These are phyloP conservation scores for Tarenaya hassleriana DNA, from an alignment of 345 rosid genomes.

Conservation along the genomic window DNA sequence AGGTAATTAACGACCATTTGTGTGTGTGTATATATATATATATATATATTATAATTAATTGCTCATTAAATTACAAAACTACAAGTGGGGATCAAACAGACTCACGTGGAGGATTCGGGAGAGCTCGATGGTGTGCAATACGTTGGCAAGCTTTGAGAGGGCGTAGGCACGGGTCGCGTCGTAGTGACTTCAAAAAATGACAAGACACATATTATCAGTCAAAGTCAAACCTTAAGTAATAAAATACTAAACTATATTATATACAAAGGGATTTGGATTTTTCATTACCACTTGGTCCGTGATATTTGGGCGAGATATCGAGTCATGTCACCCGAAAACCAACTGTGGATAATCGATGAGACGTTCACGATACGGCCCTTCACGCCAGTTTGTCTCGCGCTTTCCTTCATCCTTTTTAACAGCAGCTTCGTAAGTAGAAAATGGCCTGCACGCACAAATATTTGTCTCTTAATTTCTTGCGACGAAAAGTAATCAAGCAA, in stretches of 20 bases:
- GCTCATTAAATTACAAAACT: background rate
- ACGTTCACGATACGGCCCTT: slow-evolving; percentile 88
- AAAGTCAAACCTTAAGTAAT: no score
- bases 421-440: slow-evolving; percentile 71
- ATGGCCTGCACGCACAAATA: slow-evolving; percentile 40
- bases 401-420: slow-evolving; percentile 56
- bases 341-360: slow-evolving; percentile 64
- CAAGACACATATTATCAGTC: background rate
- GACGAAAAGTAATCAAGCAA: background rate
- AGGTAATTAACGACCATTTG: no score
- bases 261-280: no score
- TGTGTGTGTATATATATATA: no score
- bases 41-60: background rate
- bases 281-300: slow-evolving; percentile 50
- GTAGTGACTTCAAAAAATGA: slow-evolving; percentile 43
- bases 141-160: slow-evolving; percentile 90
- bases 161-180: slow-evolving; percentile 93
- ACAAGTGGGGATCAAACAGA: no score
- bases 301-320: slow-evolving; percentile 63
- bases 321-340: slow-evolving; percentile 79
- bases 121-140: slow-evolving; percentile 77
- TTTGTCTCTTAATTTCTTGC: background rate
- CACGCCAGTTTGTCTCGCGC: slow-evolving; percentile 53
- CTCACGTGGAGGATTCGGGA: slow-evolving; percentile 54
- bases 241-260: background rate